These are phyloP conservation scores for Coemansia sp. DNA, from an alignment of 192 early-diverging fungal species.

Conservation along the genomic window DNA sequence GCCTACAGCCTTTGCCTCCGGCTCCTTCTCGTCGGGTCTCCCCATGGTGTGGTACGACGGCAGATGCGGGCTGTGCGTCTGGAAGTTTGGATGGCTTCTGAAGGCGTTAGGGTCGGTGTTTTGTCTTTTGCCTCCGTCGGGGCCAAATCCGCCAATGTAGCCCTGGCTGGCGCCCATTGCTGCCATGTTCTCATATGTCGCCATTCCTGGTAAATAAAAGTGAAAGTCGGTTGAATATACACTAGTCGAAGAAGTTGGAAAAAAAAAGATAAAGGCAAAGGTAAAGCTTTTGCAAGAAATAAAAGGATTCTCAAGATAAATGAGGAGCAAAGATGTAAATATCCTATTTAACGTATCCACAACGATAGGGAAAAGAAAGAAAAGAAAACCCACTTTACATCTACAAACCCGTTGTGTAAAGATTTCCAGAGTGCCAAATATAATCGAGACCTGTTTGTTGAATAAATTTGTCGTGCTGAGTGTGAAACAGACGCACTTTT, in stretches of 20 bases:
- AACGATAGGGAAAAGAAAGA: neutral
- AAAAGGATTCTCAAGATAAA: neutral
- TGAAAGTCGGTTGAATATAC: neutral
- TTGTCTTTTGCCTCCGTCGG: neutral
- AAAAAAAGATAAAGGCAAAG: neutral
- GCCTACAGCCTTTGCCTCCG: slow-evolving; percentile 9
- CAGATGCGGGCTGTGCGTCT: neutral
- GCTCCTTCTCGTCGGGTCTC: slow-evolving; percentile 10
- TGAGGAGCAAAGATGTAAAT: neutral
- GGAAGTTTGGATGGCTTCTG: slow-evolving; percentile 3
- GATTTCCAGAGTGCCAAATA: neutral
- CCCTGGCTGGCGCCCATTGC: slow-evolving; percentile 7
- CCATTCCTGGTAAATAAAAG: neutral
- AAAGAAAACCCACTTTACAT: neutral
- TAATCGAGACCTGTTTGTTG: neutral
- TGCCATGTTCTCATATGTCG: neutral
- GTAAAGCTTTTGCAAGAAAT: neutral
- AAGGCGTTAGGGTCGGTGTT: slow-evolving; percentile 1
- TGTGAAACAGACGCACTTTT: neutral
- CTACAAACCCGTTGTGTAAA: neutral
- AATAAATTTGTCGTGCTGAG: neutral
- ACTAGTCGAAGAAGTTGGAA: neutral
- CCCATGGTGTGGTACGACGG: slow-evolving; percentile 5
- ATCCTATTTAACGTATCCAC: neutral
- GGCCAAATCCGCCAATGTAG: slow-evolving; percentile 6